phyloP scores from a whole-genome alignment of 441 rosid species.

The Populus tomentosa region DNA sequence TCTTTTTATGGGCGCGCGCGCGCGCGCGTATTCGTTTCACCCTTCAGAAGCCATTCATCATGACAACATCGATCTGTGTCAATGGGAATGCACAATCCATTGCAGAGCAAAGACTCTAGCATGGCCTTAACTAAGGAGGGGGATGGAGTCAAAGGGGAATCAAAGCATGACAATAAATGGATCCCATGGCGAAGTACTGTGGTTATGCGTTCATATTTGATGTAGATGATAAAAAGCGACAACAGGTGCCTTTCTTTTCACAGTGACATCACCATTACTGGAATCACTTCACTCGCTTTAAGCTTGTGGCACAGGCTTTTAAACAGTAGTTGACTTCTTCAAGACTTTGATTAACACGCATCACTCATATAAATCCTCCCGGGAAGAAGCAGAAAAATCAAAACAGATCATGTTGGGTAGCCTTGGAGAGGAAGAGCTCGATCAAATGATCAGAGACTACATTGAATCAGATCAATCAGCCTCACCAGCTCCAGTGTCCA shows the following conservation, averaged over 20 bases:
- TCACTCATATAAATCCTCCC: neutral
- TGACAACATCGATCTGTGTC: neutral
- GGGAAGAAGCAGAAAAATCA: constrained; percentile 8
- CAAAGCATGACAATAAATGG: neutral
- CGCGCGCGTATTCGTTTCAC: neutral
- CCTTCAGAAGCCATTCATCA: neutral
- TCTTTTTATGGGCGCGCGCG: neutral
- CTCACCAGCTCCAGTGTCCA: neutral
- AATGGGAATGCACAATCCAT: neutral
- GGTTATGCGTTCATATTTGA: neutral
- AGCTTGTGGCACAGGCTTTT: neutral
- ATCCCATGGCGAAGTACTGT: neutral
- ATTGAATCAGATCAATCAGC: constrained; percentile 13
- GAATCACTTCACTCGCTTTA: neutral
- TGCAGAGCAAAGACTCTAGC: neutral
- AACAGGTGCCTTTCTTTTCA: neutral
- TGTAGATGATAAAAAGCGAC: neutral
- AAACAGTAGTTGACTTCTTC: constrained; percentile 8
- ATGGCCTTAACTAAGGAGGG: neutral
- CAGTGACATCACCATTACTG: neutral
- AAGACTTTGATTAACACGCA: neutral
- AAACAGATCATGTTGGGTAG: neutral
- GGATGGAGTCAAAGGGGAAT: neutral
- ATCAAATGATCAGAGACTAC: constrained; percentile 22
- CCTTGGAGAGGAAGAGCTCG: constrained; percentile 12